Evolutionary conservation across 495 filamentous ascomycete genomes (phyloP), one percentile per base, ranked within the genome.

Genomic region (Talaromyces proteolyticus): DNA sequence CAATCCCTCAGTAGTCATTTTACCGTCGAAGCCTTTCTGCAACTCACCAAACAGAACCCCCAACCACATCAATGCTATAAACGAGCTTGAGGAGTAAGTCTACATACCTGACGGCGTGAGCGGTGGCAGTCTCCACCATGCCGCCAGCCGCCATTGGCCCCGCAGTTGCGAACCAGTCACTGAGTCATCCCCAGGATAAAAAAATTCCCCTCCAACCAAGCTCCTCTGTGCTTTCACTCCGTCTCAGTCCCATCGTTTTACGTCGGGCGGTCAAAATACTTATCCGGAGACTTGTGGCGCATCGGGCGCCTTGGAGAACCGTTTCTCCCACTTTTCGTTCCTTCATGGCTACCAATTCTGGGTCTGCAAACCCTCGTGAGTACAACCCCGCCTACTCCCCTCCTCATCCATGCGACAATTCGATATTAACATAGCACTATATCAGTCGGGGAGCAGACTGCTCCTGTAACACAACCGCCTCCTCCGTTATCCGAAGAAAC

Each of bases 301-400:
- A 59, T 65, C 64, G 64, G 67, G 66, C 70, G 69, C 69, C 69
- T 58, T 68, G 70, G 70, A 73, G 70, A 70, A 54, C 70, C 37
- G 45, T 68, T 65, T 60, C 60, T 63, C 64, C 63, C 55, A 54
- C 57, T 55, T 67, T 68, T 66, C 65, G 69, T 67, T 60, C 67
- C 59, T 70, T 68, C 59, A 84, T 83, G 80, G 75, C 80, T 66
- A 75, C 77, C 25, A 73, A 77, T 61, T 73, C 76, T 60, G 78
- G 71, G 44, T 74, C 77, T 57, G 70, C 72, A 49, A 79, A 77
- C 51, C 75, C 76, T 47, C 74, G 76, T 80, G 62, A 59, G 76
- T 63, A 38, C 18, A 16, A 21, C 20, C 46, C 24, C 51, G 51
- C 42, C 37, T 16, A n/a, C 26, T 26, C 14, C 36, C 23, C 22